phyloP scores from a whole-genome alignment of 192 early-diverging fungal species.

The Coemansia reversa region DNA sequence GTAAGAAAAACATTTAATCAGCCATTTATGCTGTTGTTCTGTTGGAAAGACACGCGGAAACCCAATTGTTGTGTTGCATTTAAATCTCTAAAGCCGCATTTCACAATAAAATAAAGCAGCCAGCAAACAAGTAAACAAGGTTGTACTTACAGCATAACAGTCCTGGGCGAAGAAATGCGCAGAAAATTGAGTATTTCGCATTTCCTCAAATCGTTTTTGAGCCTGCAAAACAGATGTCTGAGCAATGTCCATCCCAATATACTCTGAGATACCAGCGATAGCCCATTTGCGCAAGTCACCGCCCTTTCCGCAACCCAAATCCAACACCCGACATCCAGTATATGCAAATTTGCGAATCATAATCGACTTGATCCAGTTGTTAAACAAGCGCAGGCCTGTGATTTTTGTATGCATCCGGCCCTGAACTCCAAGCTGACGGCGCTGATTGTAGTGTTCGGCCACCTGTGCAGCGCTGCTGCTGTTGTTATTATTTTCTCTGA shows the following conservation, averaged over 20 bases:
- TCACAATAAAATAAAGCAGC: background rate
- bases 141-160: conserved; percentile 66
- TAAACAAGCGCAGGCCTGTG: conserved; percentile 83
- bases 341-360: conserved; percentile 72
- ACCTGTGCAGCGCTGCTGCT: conserved; percentile 51
- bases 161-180: conserved; percentile 84
- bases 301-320: conserved; percentile 93
- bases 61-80: background rate
- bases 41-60: background rate
- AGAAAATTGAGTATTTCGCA: conserved; percentile 59
- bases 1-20: too few species aligned
- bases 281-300: conserved; percentile 84
- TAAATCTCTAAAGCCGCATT: background rate
- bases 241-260: conserved; percentile 89
- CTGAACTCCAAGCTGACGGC: conserved; percentile 74
- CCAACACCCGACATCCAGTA: conserved; percentile 66
- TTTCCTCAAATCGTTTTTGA: conserved; percentile 60
- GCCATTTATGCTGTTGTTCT: too few species aligned
- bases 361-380: conserved; percentile 96
- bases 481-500: background rate
- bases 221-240: conserved; percentile 83
- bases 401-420: conserved; percentile 80
- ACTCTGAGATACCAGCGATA: conserved; percentile 68
- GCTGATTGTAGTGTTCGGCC: conserved; percentile 80
- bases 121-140: background rate